A percentile compares a stretch with the other conserved stretches of the same genome.
phyloP scores from a whole-genome alignment of 352 stramenopile genomes.

The Phytophthora crassamura region DNA sequence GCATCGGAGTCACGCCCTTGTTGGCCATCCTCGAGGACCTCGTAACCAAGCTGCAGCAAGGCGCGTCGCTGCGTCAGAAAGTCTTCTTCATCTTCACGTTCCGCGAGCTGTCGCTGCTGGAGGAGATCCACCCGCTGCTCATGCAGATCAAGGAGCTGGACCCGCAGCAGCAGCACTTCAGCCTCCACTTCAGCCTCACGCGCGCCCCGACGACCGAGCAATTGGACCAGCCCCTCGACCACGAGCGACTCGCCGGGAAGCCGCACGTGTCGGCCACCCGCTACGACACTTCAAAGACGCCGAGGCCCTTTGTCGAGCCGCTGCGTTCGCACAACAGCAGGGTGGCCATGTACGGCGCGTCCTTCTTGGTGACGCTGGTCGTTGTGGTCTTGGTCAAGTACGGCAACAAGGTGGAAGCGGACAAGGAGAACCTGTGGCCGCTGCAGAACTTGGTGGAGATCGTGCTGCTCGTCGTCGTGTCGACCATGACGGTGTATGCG shows the following conservation, averaged over 20 bases:
- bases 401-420: slow-evolving; percentile 12
- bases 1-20: slow-evolving; percentile 47
- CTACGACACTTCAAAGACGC: not conserved
- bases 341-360: slow-evolving; percentile 17
- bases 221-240: slow-evolving; percentile 21
- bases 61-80: slow-evolving; percentile 7
- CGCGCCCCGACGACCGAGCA: slow-evolving; percentile 3
- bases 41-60: slow-evolving; percentile 1
- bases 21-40: slow-evolving; percentile 56
- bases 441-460: slow-evolving; percentile 46
- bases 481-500: slow-evolving; percentile 13
- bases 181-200: slow-evolving; percentile 34
- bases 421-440: slow-evolving; percentile 32
- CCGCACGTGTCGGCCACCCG: not conserved
- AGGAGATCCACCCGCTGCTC: slow-evolving; percentile 40
- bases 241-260: slow-evolving; percentile 2
- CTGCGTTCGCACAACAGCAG: slow-evolving; percentile 20
- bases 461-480: slow-evolving; percentile 18
- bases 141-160: slow-evolving; percentile 26
- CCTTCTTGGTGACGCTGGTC: slow-evolving; percentile 23
- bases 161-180: slow-evolving; percentile 12
- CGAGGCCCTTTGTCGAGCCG: slow-evolving; percentile 32
- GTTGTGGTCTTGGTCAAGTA: slow-evolving; percentile 28
- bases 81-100: slow-evolving; percentile 47
- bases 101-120: slow-evolving; percentile 38